Evolutionary conservation across 495 filamentous ascomycete genomes (phyloP), one percentile per base, ranked within the genome.

Genomic region (Penicillium silybi): DNA sequence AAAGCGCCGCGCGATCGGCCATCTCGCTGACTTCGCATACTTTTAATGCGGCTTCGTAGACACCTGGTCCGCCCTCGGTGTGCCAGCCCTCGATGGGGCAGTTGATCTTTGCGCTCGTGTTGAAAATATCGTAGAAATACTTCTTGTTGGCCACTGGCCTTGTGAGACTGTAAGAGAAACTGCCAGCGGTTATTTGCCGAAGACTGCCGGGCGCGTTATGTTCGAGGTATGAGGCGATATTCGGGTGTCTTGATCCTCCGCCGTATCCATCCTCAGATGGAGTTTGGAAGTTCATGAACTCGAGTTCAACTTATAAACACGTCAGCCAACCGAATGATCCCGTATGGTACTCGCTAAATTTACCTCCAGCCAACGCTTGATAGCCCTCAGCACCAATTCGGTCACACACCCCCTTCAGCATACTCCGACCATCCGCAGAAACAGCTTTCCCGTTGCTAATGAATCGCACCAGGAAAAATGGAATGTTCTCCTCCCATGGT

Each of bases 111-210:
- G 76, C 76, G 64, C 87, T 89, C 0, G 82, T 77, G 57, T 93
- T 80, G 68, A 88, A 95, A 34, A 95, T 82, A 44, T 85, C 85
- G 55, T 96, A 92, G 61, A 86, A 96, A 65, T 90, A 96, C n/a
- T 89, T 88, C 66, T 90, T 82, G 57, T 92, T 92, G 54, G 91
- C 87, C 22, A 89, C 82, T 0, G 91, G 86, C 13, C 90, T 73
- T n/a, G 89, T 92, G 54, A 93, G 71, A 62, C 86, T 90, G 74
- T 96, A 96, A 35, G 90, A 91, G 56, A 95, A 95, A 89, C 95
- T 96, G 61, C 91, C 91, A 57, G 91, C 87, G 9, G 90, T 93
- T 27, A 96, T 62, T 16, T 81, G 72, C 1, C 88, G 86, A 4
- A 93, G 79, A 0, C 78, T 61, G 17, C 82, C 69, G 6, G 84